These are phyloP conservation scores for Phytophthora cactorum DNA, from an alignment of 352 stramenopile species.

Conservation along the genomic window DNA sequence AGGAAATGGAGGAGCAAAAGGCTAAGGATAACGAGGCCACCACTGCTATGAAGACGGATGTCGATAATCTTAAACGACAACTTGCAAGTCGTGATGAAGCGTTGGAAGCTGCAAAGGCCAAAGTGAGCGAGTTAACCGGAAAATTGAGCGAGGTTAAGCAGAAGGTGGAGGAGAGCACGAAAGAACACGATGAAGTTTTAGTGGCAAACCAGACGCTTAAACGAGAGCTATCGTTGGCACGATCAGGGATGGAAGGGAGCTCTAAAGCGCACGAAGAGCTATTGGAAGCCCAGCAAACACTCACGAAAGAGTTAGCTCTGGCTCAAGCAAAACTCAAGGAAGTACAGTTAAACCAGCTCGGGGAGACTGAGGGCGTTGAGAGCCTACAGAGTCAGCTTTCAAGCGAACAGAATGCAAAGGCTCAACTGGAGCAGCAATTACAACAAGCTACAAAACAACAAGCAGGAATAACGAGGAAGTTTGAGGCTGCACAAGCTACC, in stretches of 20 bases:
- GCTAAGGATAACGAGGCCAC: conserved; percentile 35
- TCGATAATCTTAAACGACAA: conserved; percentile 31
- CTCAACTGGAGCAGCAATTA: conserved; percentile 32
- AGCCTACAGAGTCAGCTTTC: conserved; percentile 27
- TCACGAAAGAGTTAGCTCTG: conserved; percentile 32
- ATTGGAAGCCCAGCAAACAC: conserved; percentile 22
- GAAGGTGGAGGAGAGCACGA: conserved; percentile 29
- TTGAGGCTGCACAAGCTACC: conserved; percentile 38
- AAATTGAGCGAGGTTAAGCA: conserved; percentile 29
- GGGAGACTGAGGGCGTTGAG: conserved; percentile 18
- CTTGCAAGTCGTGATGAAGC: conserved; percentile 32
- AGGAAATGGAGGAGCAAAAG: conserved; percentile 44
- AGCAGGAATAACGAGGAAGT: conserved; percentile 24
- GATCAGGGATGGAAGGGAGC: conserved; percentile 26
- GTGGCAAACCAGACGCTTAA: conserved; percentile 40
- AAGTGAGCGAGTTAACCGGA: conserved; percentile 25
- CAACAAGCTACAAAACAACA: conserved; percentile 32
- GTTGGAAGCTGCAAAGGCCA: conserved; percentile 23
- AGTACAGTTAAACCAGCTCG: conserved; percentile 21
- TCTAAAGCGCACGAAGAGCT: conserved; percentile 28
- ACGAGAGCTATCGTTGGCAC: conserved; percentile 35
- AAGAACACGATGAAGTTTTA: conserved; percentile 35
- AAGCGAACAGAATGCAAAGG: conserved; percentile 29
- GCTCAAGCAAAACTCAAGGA: conserved; percentile 35
- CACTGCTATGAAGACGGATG: conserved; percentile 24